These are phyloP conservation scores for Aureobasidium melanogenum DNA, from an alignment of 2,329 filamentous ascomycete species.

Conservation along the genomic window DNA sequence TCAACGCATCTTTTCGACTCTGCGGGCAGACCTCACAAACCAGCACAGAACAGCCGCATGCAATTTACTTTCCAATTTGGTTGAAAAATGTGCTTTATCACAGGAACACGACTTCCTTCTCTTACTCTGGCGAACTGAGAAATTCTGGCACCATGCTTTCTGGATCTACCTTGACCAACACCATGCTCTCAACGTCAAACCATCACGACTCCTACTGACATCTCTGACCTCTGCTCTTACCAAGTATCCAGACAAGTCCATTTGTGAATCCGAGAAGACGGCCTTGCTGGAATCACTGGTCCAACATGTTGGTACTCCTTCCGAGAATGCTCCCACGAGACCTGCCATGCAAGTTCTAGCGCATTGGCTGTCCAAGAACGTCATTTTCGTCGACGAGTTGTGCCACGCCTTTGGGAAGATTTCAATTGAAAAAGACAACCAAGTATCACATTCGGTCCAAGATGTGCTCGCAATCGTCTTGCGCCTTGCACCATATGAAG, in stretches of 20 bases:
- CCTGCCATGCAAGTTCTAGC: conserved; percentile 61
- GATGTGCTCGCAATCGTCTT: not conserved
- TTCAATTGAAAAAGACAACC: not conserved
- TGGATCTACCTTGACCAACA: conserved; percentile 34
- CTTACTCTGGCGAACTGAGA: conserved; percentile 25
- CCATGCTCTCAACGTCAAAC: conserved; percentile 37
- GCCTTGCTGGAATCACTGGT: conserved; percentile 3
- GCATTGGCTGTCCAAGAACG: conserved; percentile 53
- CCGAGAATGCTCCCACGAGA: conserved; percentile 41
- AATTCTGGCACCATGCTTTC: conserved; percentile 31
- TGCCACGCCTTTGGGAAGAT: not conserved
- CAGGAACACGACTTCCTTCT: conserved; percentile 21
- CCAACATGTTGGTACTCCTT: conserved; percentile 21
- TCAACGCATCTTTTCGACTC: not conserved
- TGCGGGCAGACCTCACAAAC: conserved; percentile 17
- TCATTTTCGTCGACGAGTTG: conserved; percentile 30
- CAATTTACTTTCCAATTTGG: conserved; percentile 37
- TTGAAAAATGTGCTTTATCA: conserved; percentile 32
- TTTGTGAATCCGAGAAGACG: not conserved
- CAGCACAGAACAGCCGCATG: conserved; percentile 38
- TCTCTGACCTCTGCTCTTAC: conserved; percentile 30
- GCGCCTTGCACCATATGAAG: conserved; percentile 16
- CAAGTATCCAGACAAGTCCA: conserved; percentile 19
- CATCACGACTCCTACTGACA: conserved; percentile 36
- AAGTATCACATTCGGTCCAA: not conserved